phyloP scores from a whole-genome alignment of 345 rosid species.

The Acer saccharum region DNA sequence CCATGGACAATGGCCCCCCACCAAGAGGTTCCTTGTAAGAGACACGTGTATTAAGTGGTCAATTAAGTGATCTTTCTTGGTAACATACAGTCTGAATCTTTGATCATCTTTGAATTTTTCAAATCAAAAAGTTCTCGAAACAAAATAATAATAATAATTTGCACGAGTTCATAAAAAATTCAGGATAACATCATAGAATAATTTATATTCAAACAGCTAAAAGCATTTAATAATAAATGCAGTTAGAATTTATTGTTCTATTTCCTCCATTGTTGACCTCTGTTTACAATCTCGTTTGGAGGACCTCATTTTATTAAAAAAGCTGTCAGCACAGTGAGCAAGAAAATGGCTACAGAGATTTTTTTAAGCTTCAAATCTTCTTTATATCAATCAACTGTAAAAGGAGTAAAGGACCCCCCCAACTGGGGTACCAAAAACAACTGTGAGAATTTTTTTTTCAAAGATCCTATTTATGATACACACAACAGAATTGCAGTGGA shows the following conservation, averaged over 20 bases:
- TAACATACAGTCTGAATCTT: no score
- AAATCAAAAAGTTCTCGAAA: no score
- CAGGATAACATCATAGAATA: not conserved
- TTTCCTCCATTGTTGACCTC: not conserved
- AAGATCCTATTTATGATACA: no score
- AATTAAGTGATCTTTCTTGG: no score
- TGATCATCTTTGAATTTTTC: no score
- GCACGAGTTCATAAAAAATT: no score
- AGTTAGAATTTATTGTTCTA: not conserved
- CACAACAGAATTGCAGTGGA: no score
- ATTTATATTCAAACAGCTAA: not conserved
- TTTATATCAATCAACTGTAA: not conserved
- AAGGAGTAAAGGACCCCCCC: not conserved
- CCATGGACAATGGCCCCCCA: no score
- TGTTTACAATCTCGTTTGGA: constrained; percentile 7
- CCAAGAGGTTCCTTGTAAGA: no score
- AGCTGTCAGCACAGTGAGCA: constrained; percentile 18
- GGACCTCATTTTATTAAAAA: not conserved
- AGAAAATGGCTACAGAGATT: not conserved
- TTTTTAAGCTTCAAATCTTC: not conserved
- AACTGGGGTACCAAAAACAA: not conserved
- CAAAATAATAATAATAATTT: no score
- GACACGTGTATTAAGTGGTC: no score
- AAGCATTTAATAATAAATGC: not conserved
- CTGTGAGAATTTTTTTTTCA: not conserved